phyloP scores from a whole-genome alignment of 805 yeast species.

The Schwanniomyces sp. region DNA sequence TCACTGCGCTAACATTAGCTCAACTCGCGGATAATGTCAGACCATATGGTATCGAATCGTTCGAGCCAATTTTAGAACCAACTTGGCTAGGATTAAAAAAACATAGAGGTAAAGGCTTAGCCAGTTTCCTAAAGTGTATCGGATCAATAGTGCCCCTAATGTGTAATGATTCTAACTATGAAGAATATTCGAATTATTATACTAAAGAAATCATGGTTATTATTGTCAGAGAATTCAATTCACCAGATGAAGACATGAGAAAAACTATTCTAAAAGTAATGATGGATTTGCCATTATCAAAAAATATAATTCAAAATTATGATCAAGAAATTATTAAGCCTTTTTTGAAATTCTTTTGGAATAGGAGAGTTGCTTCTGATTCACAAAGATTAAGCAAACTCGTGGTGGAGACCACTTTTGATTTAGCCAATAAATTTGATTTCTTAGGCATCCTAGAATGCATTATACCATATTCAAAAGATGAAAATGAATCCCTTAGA shows the following conservation, averaged over 20 bases:
- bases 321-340: constrained; percentile 54
- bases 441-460: constrained; percentile 57
- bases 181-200: constrained; percentile 76
- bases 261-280: constrained; percentile 68
- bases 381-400: constrained; percentile 47
- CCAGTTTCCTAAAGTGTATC: constrained; percentile 73
- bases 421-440: constrained; percentile 68
- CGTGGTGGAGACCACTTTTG: constrained; percentile 72
- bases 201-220: constrained; percentile 71
- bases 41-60: constrained; percentile 90
- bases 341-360: constrained; percentile 78
- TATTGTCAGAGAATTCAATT: constrained; percentile 66
- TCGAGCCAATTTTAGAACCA: constrained; percentile 71
- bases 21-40: constrained; percentile 76
- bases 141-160: constrained; percentile 83
- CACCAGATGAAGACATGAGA: constrained; percentile 89
- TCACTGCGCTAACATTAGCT: constrained; percentile 71
- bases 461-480: constrained; percentile 62
- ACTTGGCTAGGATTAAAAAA: constrained; percentile 76
- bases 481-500: constrained; percentile 79
- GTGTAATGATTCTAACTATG: constrained; percentile 52
- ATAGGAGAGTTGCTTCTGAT: constrained; percentile 75
- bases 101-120: constrained; percentile 75
- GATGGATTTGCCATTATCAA: constrained; percentile 62
- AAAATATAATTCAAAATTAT: constrained; percentile 52